phyloP scores from a whole-genome alignment of 2,329 filamentous ascomycete genomes.

The Didymella pomorum region DNA sequence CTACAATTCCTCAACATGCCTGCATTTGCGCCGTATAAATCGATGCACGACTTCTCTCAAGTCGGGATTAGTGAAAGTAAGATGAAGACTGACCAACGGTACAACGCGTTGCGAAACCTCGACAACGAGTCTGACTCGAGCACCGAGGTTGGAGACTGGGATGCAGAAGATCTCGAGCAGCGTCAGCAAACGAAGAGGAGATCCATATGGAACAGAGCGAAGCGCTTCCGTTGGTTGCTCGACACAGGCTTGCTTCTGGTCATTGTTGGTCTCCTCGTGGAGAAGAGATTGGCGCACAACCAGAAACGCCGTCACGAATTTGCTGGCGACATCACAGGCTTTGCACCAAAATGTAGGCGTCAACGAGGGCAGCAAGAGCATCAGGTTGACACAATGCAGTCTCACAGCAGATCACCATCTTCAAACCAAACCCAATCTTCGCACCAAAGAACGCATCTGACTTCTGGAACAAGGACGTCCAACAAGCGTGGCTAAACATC shows the following conservation, averaged over 20 bases:
- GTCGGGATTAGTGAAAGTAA: conserved; percentile 15
- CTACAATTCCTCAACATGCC: conserved; percentile 7
- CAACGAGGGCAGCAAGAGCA: not conserved
- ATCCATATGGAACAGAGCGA: conserved; percentile 26
- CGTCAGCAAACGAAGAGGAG: conserved; percentile 17
- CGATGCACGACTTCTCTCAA: conserved; percentile 26
- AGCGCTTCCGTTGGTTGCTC: conserved; percentile 36
- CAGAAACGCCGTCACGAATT: conserved; percentile 33
- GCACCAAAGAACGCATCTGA: conserved; percentile 39
- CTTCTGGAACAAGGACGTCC: conserved; percentile 44
- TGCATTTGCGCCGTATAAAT: conserved; percentile 22
- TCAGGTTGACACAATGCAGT: conserved; percentile 25
- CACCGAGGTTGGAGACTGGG: conserved; percentile 42
- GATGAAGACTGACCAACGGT: conserved; percentile 34
- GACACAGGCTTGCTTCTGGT: conserved; percentile 41
- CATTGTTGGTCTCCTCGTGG: conserved; percentile 39
- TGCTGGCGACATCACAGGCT: conserved; percentile 43
- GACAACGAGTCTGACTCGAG: conserved; percentile 37
- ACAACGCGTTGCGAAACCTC: conserved; percentile 35
- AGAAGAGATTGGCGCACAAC: conserved; percentile 32
- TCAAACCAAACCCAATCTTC: conserved; percentile 36
- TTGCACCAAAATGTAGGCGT: conserved; percentile 41
- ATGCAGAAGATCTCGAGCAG: conserved; percentile 22
- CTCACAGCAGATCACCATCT: conserved; percentile 42
- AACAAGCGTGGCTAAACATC: conserved; percentile 43